phyloP scores from a whole-genome alignment of 108 stramenopile genomes.

The Pseudonitzschia multiseries region DNA sequence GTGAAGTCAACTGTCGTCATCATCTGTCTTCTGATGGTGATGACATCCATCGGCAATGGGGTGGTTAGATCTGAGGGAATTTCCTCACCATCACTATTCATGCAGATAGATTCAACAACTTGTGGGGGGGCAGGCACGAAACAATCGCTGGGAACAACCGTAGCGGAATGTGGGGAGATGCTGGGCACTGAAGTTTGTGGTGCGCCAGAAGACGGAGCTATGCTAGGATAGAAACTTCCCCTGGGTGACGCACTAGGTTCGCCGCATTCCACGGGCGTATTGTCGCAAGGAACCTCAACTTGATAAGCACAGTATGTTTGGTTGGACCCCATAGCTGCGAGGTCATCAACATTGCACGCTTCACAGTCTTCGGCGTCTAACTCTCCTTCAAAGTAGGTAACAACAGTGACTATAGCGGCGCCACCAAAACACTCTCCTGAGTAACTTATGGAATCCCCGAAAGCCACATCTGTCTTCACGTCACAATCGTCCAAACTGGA shows the following conservation, averaged over 20 bases:
- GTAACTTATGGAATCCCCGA: neutral
- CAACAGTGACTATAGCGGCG: neutral
- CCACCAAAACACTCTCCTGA: neutral
- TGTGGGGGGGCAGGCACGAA: neutral
- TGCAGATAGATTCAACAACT: neutral
- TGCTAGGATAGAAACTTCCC: conserved; percentile 13
- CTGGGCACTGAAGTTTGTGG: conserved; percentile 8
- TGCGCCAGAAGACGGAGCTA: conserved; percentile 1
- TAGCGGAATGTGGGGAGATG: conserved; percentile 5
- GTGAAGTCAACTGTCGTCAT: neutral
- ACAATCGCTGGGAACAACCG: neutral
- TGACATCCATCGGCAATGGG: neutral
- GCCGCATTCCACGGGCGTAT: neutral
- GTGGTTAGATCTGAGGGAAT: neutral
- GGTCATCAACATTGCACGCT: neutral
- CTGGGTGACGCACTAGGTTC: conserved; percentile 15
- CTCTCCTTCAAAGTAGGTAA: conserved; percentile 2
- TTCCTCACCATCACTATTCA: neutral
- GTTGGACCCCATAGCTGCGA: neutral
- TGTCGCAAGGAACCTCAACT: conserved; percentile 8
- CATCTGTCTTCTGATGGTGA: neutral
- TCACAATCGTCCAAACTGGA: neutral
- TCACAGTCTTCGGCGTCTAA: conserved; percentile 6
- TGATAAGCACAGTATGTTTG: conserved; percentile 2
- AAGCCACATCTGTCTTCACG: neutral